Evolutionary conservation across 169 alveolate species (phyloP), one percentile per base, ranked within the genome.

Genomic region (Eimeria necatrix): DNA sequence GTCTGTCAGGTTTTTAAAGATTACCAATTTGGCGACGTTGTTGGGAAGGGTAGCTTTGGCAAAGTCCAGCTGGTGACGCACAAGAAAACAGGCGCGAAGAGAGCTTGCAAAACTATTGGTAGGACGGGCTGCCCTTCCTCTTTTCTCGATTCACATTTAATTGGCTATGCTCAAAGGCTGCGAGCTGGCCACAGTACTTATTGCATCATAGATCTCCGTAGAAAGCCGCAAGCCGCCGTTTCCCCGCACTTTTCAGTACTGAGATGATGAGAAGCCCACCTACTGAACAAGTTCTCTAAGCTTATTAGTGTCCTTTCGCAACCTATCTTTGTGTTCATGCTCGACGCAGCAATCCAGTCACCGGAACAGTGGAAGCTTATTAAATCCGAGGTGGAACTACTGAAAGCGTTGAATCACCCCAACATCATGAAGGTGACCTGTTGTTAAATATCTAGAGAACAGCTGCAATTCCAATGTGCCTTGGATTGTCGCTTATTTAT

Each of bases 41-140:
- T 48, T 46, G 95, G 95, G 51, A 84, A 84, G 59, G 95, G 95
- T 8, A 48, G 89, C 64, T 93, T 93, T 81, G 95, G 95, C 20
- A 81, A 80, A 32, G 95, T 93, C 5, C 92, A 71, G 78, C 59
- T 71, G 14, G 96, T 81, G n/a, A 76, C 91, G 64, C 93, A 94
- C 46, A 70, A 52, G 53, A 78, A 70, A 48, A 94, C 94, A 2
- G 94, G 92, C 8, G 86, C 73, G 9, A 76, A 68, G 41, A 78
- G 96, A 7, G 96, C 93, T 6, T 94, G 96, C 95, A 94, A 94
- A 46, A 53, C 94, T 51, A 94, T 94, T 22, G 96, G 94, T 88
- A 51, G 3, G 87, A 18, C n/a, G 7, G 48, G 46, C 22, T 68
- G 9, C 41, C 41, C 78, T 56, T 18, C 12, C 3, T 32, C 2